Percentiles rank a stretch among this genome's conserved stretches.
Evolutionary conservation across 2,329 filamentous ascomycete species (phyloP).

Genomic region (Venturia asperata): DNA sequence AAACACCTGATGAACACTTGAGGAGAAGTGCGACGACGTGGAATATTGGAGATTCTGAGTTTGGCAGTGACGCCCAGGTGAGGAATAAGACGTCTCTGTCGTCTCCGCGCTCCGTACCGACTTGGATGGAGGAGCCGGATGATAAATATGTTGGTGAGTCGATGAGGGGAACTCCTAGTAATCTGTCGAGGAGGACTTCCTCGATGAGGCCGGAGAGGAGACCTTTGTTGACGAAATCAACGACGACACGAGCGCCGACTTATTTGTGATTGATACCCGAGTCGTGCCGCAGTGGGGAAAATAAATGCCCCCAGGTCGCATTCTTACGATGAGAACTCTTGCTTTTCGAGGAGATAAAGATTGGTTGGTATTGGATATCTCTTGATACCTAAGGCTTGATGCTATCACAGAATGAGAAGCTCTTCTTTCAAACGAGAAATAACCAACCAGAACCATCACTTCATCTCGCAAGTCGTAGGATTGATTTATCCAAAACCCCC

Average conservation of each 20-base stretch:
- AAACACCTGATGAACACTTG: not conserved
- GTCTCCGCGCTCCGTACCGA: not conserved
- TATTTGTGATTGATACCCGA: not conserved
- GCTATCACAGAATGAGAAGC: not conserved
- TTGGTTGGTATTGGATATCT: not conserved
- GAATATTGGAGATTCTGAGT: not conserved
- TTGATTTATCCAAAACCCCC: no score
- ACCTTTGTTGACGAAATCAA: not conserved
- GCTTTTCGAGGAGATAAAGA: not conserved
- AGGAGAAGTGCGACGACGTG: slow-evolving; percentile 2
- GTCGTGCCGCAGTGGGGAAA: not conserved
- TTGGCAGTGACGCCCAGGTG: not conserved
- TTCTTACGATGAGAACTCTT: not conserved
- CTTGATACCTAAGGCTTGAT: not conserved
- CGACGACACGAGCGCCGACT: not conserved
- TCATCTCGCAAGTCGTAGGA: no score
- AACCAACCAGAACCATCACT: not conserved
- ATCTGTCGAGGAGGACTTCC: not conserved
- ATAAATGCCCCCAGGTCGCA: not conserved
- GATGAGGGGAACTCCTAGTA: not conserved
- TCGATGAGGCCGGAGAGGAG: not conserved
- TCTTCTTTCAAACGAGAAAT: not conserved
- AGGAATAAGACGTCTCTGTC: not conserved
- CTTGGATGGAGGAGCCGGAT: slow-evolving; percentile 3
- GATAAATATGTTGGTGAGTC: not conserved